Conservation (phyloP, 1,284 basidiomycete genomes). For the Tremellales sp. region DNA sequence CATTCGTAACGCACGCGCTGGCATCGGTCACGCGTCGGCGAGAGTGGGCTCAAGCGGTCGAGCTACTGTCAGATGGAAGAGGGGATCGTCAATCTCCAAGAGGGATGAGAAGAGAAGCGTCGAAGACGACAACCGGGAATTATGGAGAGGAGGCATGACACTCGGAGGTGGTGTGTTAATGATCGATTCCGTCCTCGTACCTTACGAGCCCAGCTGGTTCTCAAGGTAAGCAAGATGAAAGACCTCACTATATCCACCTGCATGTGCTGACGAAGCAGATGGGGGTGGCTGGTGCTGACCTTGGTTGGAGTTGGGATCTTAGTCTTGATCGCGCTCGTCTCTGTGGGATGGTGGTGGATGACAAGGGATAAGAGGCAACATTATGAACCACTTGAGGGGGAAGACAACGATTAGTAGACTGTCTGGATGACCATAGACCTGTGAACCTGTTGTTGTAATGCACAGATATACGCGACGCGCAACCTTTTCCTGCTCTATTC, state of each 20-base stretch:
- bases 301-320: conserved; percentile 58
- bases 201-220: conserved; percentile 81
- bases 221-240: conserved; percentile 14
- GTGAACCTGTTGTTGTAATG: too few species aligned
- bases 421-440: too few species aligned
- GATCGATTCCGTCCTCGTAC: conserved; percentile 76
- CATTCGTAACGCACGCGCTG: conserved; percentile 78
- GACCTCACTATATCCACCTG: background rate
- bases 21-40: conserved; percentile 65
- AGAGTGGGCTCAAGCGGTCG: conserved; percentile 74
- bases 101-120: conserved; percentile 5
- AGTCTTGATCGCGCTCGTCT: conserved; percentile 56
- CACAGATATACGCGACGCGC: too few species aligned
- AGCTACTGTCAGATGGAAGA: conserved; percentile 56
- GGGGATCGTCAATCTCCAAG: conserved; percentile 40
- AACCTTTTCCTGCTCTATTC: too few species aligned
- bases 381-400: conserved; percentile 77
- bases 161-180: conserved; percentile 76
- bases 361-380: conserved; percentile 65
- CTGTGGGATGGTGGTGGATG: conserved; percentile 69
- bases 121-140: conserved; percentile 8
- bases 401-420: conserved; percentile 53
- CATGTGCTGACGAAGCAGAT: conserved; percentile 20
- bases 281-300: conserved; percentile 40
- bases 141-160: conserved; percentile 45